A percentile compares a stretch with the other conserved stretches of the same genome.
phyloP scores from a whole-genome alignment of 2,329 filamentous ascomycete species.

The Chaetomium olivaceum region DNA sequence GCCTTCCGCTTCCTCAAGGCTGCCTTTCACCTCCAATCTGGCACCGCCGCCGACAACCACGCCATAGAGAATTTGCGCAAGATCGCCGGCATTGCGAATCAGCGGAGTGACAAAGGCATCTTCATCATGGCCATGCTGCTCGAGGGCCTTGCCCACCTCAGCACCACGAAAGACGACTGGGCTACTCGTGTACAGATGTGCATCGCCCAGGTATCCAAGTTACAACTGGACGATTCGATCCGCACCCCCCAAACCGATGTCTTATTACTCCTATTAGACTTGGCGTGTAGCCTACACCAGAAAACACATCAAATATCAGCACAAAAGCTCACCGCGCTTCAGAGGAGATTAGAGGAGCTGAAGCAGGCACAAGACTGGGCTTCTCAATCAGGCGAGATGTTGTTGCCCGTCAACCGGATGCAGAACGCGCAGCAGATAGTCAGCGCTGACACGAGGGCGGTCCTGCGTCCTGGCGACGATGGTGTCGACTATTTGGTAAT shows the following conservation, averaged over 20 bases:
- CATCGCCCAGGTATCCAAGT: conserved; percentile 70
- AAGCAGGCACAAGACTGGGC: conserved; percentile 49
- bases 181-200: conserved; percentile 71
- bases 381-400: conserved; percentile 49
- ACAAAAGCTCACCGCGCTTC: conserved; percentile 63
- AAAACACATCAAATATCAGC: conserved; percentile 58
- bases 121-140: conserved; percentile 66
- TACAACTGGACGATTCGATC: conserved; percentile 66
- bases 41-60: conserved; percentile 60
- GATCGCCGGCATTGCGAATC: conserved; percentile 60
- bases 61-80: conserved; percentile 69
- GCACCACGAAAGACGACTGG: conserved; percentile 62
- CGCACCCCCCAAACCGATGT: conserved; percentile 67
- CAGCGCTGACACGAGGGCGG: conserved; percentile 57
- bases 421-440: conserved; percentile 51
- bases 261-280: conserved; percentile 66
- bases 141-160: conserved; percentile 69
- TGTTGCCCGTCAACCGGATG: conserved; percentile 58
- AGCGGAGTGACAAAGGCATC: conserved; percentile 63
- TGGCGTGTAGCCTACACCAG: conserved; percentile 67
- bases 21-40: conserved; percentile 64
- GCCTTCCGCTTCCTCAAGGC: conserved; percentile 74
- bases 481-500: conserved; percentile 58
- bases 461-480: conserved; percentile 53
- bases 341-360: conserved; percentile 61